A percentile compares a stretch with the other conserved stretches of the same genome.
These are phyloP conservation scores for Helianthus annuus DNA, from an alignment of 129 eudicot species.

Conservation along the genomic window DNA sequence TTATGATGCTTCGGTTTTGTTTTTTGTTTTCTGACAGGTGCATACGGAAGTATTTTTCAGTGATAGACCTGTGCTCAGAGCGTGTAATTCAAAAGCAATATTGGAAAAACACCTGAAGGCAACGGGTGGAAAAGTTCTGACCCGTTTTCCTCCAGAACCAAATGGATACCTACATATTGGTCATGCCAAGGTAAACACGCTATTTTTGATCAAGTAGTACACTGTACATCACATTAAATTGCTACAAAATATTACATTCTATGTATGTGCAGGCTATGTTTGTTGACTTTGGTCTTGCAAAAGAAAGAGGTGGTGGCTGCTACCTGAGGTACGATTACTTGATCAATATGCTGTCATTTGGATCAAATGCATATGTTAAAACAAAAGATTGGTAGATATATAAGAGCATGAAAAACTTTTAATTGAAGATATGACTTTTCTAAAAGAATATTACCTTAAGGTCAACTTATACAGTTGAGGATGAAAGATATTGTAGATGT, in stretches of 20 bases:
- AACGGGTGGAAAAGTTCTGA: slow-evolving; percentile 80
- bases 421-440: neutral
- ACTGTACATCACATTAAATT: no score
- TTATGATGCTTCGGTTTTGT: neutral
- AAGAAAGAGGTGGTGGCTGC: slow-evolving; percentile 88
- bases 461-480: neutral
- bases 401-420: neutral
- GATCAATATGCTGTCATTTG: no score
- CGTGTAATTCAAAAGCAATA: slow-evolving; percentile 74
- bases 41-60: slow-evolving; percentile 94
- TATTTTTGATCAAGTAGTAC: neutral
- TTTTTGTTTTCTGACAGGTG: slow-evolving; percentile 49
- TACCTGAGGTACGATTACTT: slow-evolving; percentile 61
- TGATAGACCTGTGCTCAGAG: slow-evolving; percentile 73
- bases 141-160: slow-evolving; percentile 99
- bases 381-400: neutral
- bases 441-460: neutral
- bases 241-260: no score
- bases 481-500: neutral
- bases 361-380: no score
- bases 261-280: slow-evolving; percentile 80
- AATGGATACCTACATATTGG: slow-evolving; percentile 97
- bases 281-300: slow-evolving; percentile 98
- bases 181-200: slow-evolving; percentile 75
- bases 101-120: slow-evolving; percentile 71